A percentile compares a stretch with the other conserved stretches of the same genome.
Evolutionary conservation across 495 filamentous ascomycete genomes (phyloP).

Genomic region (Cercophora scortea): DNA sequence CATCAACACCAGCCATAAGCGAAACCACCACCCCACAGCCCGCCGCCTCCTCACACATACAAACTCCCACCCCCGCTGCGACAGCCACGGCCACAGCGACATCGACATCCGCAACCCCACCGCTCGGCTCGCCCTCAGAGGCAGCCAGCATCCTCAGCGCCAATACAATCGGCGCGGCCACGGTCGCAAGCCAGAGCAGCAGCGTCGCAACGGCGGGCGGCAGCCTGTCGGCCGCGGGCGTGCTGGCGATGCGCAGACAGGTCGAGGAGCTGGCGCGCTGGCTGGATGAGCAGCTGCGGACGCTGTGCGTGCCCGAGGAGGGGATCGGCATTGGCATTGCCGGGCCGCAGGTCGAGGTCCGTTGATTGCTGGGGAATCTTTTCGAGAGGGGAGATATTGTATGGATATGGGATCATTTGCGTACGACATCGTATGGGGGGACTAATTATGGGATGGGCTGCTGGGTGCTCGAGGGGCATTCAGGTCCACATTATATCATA

Average conservation of each 20-base stretch:
- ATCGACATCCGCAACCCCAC: not conserved
- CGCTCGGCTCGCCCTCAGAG: conserved; percentile 27
- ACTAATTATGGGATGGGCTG: too few relatives aligned
- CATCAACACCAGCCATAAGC: not conserved
- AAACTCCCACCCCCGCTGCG: not conserved
- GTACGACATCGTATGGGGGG: too few relatives aligned
- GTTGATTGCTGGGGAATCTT: too few relatives aligned
- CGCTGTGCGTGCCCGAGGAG: conserved; percentile 36
- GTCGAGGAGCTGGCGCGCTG: conserved; percentile 40
- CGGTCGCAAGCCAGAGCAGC: not conserved
- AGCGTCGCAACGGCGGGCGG: not conserved
- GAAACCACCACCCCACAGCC: not conserved
- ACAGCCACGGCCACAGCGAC: too few relatives aligned
- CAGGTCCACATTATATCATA: too few relatives aligned
- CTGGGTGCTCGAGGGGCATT: too few relatives aligned
- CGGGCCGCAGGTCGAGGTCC: not conserved
- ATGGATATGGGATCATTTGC: too few relatives aligned
- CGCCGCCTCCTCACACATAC: not conserved
- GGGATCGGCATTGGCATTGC: conserved; percentile 19
- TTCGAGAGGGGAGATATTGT: too few relatives aligned
- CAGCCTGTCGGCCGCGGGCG: conserved; percentile 16
- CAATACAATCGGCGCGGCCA: not conserved
- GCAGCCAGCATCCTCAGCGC: conserved; percentile 18
- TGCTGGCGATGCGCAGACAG: conserved; percentile 33
- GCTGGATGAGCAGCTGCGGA: conserved; percentile 35